Evolutionary conservation across 257 asterid species (phyloP).

Genomic region (Rhazya stricta): DNA sequence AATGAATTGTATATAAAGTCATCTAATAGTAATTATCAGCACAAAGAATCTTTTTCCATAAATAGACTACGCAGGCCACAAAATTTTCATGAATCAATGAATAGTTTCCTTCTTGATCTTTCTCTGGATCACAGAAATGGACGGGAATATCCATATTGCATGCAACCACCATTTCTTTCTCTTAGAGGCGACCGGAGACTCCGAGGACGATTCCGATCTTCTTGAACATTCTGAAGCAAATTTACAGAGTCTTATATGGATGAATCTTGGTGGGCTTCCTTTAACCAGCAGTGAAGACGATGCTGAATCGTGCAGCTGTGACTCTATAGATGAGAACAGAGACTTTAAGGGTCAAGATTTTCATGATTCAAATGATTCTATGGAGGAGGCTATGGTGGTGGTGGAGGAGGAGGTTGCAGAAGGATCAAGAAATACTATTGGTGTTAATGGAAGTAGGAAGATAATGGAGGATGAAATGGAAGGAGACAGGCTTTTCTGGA

Average conservation of each 20-base stretch:
- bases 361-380: background rate
- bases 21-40: slow-evolving; percentile 12
- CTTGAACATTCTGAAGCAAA: slow-evolving; percentile 7
- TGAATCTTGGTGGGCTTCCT: slow-evolving; percentile 4
- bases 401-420: slow-evolving; percentile 11
- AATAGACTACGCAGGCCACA: background rate
- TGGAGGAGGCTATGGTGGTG: background rate
- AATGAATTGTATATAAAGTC: background rate
- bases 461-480: slow-evolving; percentile 7
- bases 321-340: background rate
- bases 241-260: background rate
- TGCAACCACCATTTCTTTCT: slow-evolving; percentile 1
- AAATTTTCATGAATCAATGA: background rate
- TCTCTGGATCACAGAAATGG: slow-evolving; percentile 11
- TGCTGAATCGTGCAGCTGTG: slow-evolving; percentile 27
- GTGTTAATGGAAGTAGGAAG: background rate
- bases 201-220: slow-evolving; percentile 9
- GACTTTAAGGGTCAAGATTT: background rate
- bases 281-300: slow-evolving; percentile 3
- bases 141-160: slow-evolving; percentile 4
- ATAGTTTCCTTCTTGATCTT: background rate
- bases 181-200: slow-evolving; percentile 24
- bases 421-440: slow-evolving; percentile 5
- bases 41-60: background rate
- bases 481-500: slow-evolving; percentile 27